Evolutionary conservation across 768 basidiomycete species (phyloP), one percentile per base, ranked within the genome.

Genomic region (Kwoniella mangroviensis): DNA sequence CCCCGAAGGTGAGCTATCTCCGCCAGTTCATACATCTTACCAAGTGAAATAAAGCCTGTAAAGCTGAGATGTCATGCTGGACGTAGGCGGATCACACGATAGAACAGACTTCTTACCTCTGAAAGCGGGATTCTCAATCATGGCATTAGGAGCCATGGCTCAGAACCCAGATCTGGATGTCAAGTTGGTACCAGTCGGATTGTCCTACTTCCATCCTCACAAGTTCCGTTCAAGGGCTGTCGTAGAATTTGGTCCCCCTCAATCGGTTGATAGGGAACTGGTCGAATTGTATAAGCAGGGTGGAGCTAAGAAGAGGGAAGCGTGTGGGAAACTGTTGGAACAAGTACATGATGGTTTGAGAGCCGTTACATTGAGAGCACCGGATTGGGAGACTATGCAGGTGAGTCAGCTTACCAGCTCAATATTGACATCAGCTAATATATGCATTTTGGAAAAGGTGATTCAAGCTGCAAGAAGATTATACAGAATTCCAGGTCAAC

Each of bases 331-430:
- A 78, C 88, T 98, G 73, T 85, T 99, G 72, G 91, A 98, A 74
- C 85, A 97, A 66, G 90, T 97, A 63, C 97, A 96, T 76, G 92
- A 98, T 76, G 91, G 88, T 24, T 85, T 99, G 75, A 95, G 98
- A 85, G 95, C 94, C 0, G 97, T 99, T 51, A 99, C 97, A 0
- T 88, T 98, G 65, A 87, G 95, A 67, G 93, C 94, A 19, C 94
- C 96, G 2, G 97, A 99, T 82, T 98, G 93, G 81, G 97, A 99
- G 75, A 98, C 96, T 1, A 86, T 99, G 60, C 97, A 98, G 94
- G 97, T 92, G 74, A 66, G 88, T 10, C 22, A 21, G 15, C 15
- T 34, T 26, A 15, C n/a, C 40, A 34, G 7, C n/a, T 26, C 43
- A 24, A 64, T 34, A 58, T 66, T n/a, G 19, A 49, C 34, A 6